Evolutionary conservation across 2,329 filamentous ascomycete genomes (phyloP).

Genomic region (Pyrenochaeta sp.): DNA sequence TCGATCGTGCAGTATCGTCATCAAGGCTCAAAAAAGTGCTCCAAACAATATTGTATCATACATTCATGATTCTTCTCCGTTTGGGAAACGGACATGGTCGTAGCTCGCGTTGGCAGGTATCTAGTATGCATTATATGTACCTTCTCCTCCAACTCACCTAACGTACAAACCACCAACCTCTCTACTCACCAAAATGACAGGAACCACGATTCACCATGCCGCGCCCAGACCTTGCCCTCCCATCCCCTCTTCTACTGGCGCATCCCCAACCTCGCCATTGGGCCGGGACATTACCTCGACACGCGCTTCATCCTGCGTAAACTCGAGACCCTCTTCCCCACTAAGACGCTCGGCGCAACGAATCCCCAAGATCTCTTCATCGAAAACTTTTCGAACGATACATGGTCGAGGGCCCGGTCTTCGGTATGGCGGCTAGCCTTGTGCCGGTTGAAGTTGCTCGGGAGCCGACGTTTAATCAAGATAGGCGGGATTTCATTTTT

Average conservation of each 20-base stretch:
- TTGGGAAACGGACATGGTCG: slow-evolving; percentile 69
- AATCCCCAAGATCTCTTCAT: slow-evolving; percentile 58
- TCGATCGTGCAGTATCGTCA: too few relatives aligned
- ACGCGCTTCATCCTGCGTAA: slow-evolving; percentile 72
- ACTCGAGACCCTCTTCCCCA: slow-evolving; percentile 61
- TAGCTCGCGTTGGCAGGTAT: slow-evolving; percentile 72
- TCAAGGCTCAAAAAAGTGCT: slow-evolving; percentile 2
- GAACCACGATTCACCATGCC: slow-evolving; percentile 71
- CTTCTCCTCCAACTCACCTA: neutral
- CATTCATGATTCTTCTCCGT: slow-evolving; percentile 72
- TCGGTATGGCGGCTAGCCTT: slow-evolving; percentile 60
- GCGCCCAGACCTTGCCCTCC: slow-evolving; percentile 67
- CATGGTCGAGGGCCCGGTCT: slow-evolving; percentile 65
- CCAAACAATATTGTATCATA: slow-evolving; percentile 65
- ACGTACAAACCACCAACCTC: neutral
- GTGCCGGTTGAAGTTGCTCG: slow-evolving; percentile 64
- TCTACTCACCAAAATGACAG: neutral
- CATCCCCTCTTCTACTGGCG: slow-evolving; percentile 74
- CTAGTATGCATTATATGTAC: slow-evolving; percentile 57
- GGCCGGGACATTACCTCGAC: slow-evolving; percentile 75
- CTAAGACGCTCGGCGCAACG: slow-evolving; percentile 16
- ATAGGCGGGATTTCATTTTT: slow-evolving; percentile 60
- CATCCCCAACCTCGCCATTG: slow-evolving; percentile 71
- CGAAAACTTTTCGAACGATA: slow-evolving; percentile 64
- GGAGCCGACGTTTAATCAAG: slow-evolving; percentile 66